Evolutionary conservation across 805 yeast genomes (phyloP).

Genomic region (Yamadazyma laniorum): DNA sequence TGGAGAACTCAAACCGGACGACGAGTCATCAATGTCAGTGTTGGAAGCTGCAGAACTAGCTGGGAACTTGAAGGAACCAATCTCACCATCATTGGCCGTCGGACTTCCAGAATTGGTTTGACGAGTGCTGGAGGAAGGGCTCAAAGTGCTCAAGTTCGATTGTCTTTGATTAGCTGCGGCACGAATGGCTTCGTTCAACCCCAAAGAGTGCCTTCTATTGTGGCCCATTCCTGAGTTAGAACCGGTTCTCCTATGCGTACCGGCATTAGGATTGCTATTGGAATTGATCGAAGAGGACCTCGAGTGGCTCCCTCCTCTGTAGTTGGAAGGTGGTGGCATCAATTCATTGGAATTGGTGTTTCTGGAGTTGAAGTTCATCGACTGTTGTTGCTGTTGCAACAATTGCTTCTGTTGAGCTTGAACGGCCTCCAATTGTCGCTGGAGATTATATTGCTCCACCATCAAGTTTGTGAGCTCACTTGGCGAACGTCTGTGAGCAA

Average conservation of each 20-base stretch:
- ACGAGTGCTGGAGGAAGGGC: conserved; percentile 23
- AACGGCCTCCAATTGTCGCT: conserved; percentile 87
- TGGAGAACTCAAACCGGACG: conserved; percentile 13
- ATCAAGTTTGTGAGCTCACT: conserved; percentile 88
- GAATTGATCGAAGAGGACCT: conserved; percentile 30
- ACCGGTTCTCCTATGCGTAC: conserved; percentile 37
- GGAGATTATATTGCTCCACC: conserved; percentile 88
- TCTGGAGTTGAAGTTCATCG: not conserved
- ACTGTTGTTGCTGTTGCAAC: conserved; percentile 59
- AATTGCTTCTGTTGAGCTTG: conserved; percentile 92
- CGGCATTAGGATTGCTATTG: conserved; percentile 6
- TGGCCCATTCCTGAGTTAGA: conserved; percentile 55
- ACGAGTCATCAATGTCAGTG: conserved; percentile 10
- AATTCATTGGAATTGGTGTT: conserved; percentile 15
- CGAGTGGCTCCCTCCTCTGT: conserved; percentile 25
- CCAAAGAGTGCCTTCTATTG: conserved; percentile 86
- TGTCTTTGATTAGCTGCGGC: conserved; percentile 92
- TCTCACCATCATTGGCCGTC: conserved; percentile 14
- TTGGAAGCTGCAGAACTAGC: conserved; percentile 27
- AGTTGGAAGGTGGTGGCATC: conserved; percentile 21
- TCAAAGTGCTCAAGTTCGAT: conserved; percentile 34
- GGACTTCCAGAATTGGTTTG: conserved; percentile 10
- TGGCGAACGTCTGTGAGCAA: conserved; percentile 97
- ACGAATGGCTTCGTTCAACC: conserved; percentile 85
- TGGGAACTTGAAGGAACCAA: conserved; percentile 56